Percentiles rank a stretch among this genome's conserved stretches.
phyloP scores from a whole-genome alignment of 805 yeast species.

The Candida maesae region DNA sequence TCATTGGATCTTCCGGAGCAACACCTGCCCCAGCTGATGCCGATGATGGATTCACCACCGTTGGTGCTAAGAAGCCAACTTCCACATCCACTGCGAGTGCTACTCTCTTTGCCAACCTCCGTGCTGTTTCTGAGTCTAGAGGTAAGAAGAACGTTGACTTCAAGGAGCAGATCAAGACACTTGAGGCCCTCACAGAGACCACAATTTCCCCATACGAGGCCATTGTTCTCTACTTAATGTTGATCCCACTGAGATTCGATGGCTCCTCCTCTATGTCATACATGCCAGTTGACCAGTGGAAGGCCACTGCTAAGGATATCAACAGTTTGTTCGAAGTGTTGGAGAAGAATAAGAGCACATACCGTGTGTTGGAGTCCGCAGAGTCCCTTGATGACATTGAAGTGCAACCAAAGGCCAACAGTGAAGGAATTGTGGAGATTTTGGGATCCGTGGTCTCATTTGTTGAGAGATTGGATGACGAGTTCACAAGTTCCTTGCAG shows the following conservation, averaged over 20 bases:
- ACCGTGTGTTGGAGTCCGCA: slow-evolving; percentile 77
- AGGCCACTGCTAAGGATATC: slow-evolving; percentile 59
- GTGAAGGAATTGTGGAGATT: slow-evolving; percentile 66
- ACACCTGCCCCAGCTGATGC: slow-evolving; percentile 28
- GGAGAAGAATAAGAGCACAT: slow-evolving; percentile 54
- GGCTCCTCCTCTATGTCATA: slow-evolving; percentile 59
- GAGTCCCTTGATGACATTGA: slow-evolving; percentile 64
- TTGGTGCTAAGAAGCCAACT: slow-evolving; percentile 23
- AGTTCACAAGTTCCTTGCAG: slow-evolving; percentile 82
- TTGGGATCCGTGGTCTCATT: slow-evolving; percentile 83
- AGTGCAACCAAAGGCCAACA: slow-evolving; percentile 60
- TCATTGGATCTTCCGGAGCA: slow-evolving; percentile 16
- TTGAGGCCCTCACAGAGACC: slow-evolving; percentile 54
- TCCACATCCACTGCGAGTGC: slow-evolving; percentile 24
- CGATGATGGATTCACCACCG: slow-evolving; percentile 16
- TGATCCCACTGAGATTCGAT: slow-evolving; percentile 88
- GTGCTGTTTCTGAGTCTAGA: slow-evolving; percentile 77
- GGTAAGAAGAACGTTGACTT: slow-evolving; percentile 94
- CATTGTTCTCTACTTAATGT: slow-evolving; percentile 71
- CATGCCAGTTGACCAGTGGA: slow-evolving; percentile 84
- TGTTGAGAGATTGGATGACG: slow-evolving; percentile 93
- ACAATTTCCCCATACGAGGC: slow-evolving; percentile 67
- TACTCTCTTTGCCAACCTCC: slow-evolving; percentile 64
- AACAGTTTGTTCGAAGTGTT: slow-evolving; percentile 59
- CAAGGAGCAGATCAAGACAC: slow-evolving; percentile 64